Evolutionary conservation across 2,329 filamentous ascomycete species (phyloP), one percentile per base, ranked within the genome.

Genomic region (Aspergillus sp.): DNA sequence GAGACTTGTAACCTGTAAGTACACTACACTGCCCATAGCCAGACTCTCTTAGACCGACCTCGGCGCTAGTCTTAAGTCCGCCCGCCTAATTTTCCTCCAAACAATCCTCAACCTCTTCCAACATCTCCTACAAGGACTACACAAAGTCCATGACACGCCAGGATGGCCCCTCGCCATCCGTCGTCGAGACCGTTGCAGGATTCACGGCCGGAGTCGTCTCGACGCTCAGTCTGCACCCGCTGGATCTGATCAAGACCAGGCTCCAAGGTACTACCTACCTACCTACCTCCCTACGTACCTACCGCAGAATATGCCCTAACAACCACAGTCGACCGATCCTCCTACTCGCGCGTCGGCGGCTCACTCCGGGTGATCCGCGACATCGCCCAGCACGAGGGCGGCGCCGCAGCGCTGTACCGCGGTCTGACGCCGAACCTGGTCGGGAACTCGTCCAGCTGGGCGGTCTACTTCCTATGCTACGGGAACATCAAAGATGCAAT

Each of bases 211-310:
- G 91, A 40, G 73, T 86, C 35, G 73, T 86, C 47, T 82, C 88
- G 33, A 96, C 91, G 15, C 71, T 96, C 30, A 80, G 78, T 35
- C 82, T 91, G 32, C 89, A 96, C 48, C 91, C 91, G 19, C 76
- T 98, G 39, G 91, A 98, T 64, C 79, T 98, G 43, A 79, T 96
- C 57, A 98, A 98, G 71, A 96, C 89, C 40, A 82, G 91, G 43
- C 78, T 98, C 55, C 91, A 98, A 66, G 79, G 84, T 86, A 66
- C 37, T n/a, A n/a, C n/a, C n/a, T n/a, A n/a, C n/a, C n/a, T n/a
- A 14, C 28, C 6, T 30, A 20, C 15, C 8, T 24, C 14, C n/a
- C 15, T 11, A 8, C 15, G 29, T n/a, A 32, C 13, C 14, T 22
- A n/a, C 15, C 3, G 35, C n/a, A n/a, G n/a, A n/a, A n/a, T n/a